These are phyloP conservation scores for Asterophora parasitica DNA, from an alignment of 768 basidiomycete species.

Conservation along the genomic window DNA sequence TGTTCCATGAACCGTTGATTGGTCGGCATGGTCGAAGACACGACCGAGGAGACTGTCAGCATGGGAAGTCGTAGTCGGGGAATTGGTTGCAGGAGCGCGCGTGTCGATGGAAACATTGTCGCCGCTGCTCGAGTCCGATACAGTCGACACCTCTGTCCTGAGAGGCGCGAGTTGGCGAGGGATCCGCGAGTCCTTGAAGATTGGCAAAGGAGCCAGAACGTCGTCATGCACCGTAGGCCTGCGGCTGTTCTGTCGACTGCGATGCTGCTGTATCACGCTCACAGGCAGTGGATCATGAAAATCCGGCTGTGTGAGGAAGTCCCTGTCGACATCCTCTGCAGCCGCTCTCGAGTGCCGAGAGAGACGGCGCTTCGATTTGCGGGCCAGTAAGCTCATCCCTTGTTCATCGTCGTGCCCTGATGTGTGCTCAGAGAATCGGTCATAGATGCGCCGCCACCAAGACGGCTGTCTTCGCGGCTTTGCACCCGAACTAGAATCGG, in stretches of 20 bases:
- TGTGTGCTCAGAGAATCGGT: conserved; percentile 43
- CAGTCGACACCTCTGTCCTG: not conserved
- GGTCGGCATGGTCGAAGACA: conserved; percentile 13
- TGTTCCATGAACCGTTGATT: not conserved
- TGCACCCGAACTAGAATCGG: conserved; percentile 13
- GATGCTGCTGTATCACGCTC: conserved; percentile 20
- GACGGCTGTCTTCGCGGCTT: conserved; percentile 33
- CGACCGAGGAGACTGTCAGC: too few species aligned
- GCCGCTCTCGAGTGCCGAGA: conserved; percentile 4
- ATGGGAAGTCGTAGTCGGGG: too few species aligned
- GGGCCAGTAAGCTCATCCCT: conserved; percentile 8
- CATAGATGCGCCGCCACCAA: conserved; percentile 56
- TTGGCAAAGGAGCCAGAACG: conserved; percentile 16
- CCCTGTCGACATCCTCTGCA: conserved; percentile 7
- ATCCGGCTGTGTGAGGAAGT: conserved; percentile 22
- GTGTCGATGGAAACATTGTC: not conserved
- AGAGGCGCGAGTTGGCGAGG: not conserved
- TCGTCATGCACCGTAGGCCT: conserved; percentile 1
- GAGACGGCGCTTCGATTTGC: conserved; percentile 10
- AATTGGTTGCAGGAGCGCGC: not conserved
- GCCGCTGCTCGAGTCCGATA: not conserved
- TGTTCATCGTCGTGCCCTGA: conserved; percentile 23
- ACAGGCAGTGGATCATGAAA: conserved; percentile 38
- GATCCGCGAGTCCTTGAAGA: conserved; percentile 12
- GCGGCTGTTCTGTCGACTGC: conserved; percentile 10